These are phyloP conservation scores for Neostapfia colusana DNA, from an alignment of 176 grass and related monocot genomes.

Conservation along the genomic window DNA sequence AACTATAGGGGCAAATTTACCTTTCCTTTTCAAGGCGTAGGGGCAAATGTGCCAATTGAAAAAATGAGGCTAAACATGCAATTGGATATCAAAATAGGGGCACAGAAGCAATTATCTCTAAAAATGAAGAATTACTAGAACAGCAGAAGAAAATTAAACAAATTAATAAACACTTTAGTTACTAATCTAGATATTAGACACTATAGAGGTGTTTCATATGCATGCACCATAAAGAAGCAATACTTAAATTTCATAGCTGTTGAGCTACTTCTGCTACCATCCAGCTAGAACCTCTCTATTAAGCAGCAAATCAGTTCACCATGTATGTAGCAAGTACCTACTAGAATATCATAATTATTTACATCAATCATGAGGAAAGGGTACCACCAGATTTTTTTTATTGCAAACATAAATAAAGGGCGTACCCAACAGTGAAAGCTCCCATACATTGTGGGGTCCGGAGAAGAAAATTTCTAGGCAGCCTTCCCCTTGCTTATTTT, in stretches of 20 bases:
- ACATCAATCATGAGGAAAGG: conserved; percentile 7
- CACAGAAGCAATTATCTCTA: no score
- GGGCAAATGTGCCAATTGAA: no score
- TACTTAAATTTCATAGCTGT: background rate
- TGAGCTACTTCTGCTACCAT: background rate
- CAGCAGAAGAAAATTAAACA: conserved; percentile 19
- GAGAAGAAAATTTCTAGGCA: no score
- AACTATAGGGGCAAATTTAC: no score
- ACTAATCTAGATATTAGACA: conserved; percentile 7
- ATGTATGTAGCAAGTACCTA: background rate
- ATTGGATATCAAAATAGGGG: no score
- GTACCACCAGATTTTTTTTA: background rate
- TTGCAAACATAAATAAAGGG: background rate
- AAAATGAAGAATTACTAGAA: conserved; percentile 22
- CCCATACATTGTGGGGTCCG: no score
- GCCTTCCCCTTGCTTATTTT: no score
- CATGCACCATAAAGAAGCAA: conserved; percentile 2
- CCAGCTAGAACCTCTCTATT: background rate
- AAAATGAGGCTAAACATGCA: no score
- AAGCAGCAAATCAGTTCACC: background rate
- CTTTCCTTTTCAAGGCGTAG: no score
- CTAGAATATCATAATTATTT: background rate
- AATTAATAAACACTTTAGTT: background rate
- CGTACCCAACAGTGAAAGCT: no score
- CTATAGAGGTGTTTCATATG: background rate